phyloP scores from a whole-genome alignment of 148 eudicot species.

The Vaccinium myrtillus region DNA sequence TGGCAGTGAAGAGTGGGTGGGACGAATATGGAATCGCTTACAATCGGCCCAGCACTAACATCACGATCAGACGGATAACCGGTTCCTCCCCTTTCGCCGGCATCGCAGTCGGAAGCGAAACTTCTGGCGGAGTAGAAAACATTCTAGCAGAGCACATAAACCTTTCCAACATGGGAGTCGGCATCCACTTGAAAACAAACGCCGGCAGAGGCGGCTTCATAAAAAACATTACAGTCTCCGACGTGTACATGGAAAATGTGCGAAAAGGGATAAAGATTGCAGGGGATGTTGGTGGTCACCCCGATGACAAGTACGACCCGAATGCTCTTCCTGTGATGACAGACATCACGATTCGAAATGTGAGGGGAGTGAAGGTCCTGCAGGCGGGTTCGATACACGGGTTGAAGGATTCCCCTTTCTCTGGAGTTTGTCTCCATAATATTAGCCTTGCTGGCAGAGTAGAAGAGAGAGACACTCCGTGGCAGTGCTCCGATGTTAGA shows the following conservation, averaged over 20 bases:
- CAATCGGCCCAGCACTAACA: slow-evolving; percentile 62
- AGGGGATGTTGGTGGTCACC: slow-evolving; percentile 93
- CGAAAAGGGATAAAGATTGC: slow-evolving; percentile 76
- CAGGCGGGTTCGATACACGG: slow-evolving; percentile 75
- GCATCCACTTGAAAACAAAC: slow-evolving; percentile 86
- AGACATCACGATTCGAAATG: slow-evolving; percentile 50
- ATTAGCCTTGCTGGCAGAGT: slow-evolving; percentile 44
- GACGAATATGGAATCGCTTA: slow-evolving; percentile 87
- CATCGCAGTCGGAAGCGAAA: slow-evolving; percentile 88
- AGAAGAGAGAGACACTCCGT: slow-evolving; percentile 36
- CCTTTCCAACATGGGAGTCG: slow-evolving; percentile 69
- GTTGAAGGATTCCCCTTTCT: slow-evolving; percentile 66
- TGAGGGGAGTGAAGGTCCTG: slow-evolving; percentile 58
- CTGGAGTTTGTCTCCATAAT: slow-evolving; percentile 65
- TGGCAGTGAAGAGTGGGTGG: slow-evolving; percentile 96
- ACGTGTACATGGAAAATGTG: slow-evolving; percentile 67
- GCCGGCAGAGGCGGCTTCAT: slow-evolving; percentile 84
- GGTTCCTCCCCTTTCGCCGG: slow-evolving; percentile 93
- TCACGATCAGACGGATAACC: slow-evolving; percentile 70
- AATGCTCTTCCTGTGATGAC: slow-evolving; percentile 63
- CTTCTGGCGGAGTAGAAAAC: slow-evolving; percentile 71
- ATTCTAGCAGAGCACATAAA: slow-evolving; percentile 76
- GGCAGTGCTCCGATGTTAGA: slow-evolving; percentile 85
- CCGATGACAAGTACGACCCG: slow-evolving; percentile 61
- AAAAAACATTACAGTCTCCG: slow-evolving; percentile 60